Evolutionary conservation across 2,329 filamentous ascomycete genomes (phyloP).

Genomic region (Nakataea oryzae): DNA sequence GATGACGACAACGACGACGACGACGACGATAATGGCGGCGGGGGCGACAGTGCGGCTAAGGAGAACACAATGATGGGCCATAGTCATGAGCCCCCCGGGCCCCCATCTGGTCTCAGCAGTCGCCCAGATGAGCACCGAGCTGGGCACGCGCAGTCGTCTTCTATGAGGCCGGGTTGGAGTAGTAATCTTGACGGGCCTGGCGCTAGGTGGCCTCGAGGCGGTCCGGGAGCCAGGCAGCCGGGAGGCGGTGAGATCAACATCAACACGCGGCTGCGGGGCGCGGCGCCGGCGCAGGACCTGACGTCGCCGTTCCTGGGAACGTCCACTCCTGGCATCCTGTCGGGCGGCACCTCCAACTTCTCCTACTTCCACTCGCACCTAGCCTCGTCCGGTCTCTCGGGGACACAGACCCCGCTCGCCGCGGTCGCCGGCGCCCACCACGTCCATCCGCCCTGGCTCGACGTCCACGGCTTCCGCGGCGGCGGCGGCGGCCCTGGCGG

Average conservation of each 20-base stretch:
- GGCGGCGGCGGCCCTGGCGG: neutral
- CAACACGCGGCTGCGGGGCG: slow-evolving; percentile 19
- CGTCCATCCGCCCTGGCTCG: slow-evolving; percentile 34
- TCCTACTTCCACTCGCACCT: slow-evolving; percentile 77
- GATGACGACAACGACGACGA: slow-evolving; percentile 21
- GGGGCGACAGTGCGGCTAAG: slow-evolving; percentile 16
- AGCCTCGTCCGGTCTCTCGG: slow-evolving; percentile 53
- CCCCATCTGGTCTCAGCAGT: slow-evolving; percentile 13
- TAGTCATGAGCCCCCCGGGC: slow-evolving; percentile 11
- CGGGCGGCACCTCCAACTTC: slow-evolving; percentile 60
- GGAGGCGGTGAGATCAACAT: slow-evolving; percentile 16
- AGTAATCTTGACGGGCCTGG: slow-evolving; percentile 11
- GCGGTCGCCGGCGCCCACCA: slow-evolving; percentile 63
- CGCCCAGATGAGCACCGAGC: neutral
- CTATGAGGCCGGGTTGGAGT: slow-evolving; percentile 6
- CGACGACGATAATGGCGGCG: slow-evolving; percentile 21
- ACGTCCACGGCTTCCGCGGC: slow-evolving; percentile 12
- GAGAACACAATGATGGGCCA: neutral
- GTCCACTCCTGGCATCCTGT: slow-evolving; percentile 53
- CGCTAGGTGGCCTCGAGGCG: slow-evolving; percentile 13
- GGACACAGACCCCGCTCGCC: slow-evolving; percentile 68
- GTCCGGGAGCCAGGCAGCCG: too few relatives aligned
- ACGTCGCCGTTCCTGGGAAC: slow-evolving; percentile 47
- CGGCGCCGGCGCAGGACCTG: slow-evolving; percentile 26
- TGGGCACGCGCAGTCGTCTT: neutral